Conservation (phyloP, 1,139 yeast species). For the Yamadazyma sp. region DNA sequence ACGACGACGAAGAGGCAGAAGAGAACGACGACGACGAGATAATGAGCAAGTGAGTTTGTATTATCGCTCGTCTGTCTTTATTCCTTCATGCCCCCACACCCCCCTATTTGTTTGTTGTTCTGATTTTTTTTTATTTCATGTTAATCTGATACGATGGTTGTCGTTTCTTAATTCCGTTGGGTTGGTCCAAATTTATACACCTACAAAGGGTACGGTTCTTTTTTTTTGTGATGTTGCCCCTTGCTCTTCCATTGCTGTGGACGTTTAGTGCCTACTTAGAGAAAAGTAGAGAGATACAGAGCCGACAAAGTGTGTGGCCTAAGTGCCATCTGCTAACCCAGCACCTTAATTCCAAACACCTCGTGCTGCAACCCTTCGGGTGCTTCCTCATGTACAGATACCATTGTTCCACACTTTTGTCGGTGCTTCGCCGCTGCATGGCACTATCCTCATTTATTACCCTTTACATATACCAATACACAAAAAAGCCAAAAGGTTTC, state of each 20-base stretch:
- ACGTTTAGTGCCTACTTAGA: too few species aligned
- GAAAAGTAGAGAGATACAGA: too few species aligned
- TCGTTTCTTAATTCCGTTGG: background rate
- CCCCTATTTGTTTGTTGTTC: background rate
- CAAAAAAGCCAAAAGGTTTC: background rate
- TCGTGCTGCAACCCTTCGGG: too few species aligned
- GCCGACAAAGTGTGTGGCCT: too few species aligned
- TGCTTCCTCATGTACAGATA: too few species aligned
- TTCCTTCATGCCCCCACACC: background rate
- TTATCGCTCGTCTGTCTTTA: conserved; percentile 3
- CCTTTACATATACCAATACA: conserved; percentile 1
- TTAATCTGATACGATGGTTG: background rate
- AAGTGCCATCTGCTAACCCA: too few species aligned
- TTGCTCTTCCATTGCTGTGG: too few species aligned
- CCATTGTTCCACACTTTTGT: too few species aligned
- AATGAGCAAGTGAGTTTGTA: conserved; percentile 23
- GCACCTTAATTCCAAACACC: too few species aligned
- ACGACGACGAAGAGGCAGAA: conserved; percentile 59
- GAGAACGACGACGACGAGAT: conserved; percentile 36
- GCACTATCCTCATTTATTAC: background rate
- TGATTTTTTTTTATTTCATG: background rate
- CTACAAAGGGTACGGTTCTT: too few species aligned
- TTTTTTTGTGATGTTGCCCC: too few species aligned
- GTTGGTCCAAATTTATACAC: background rate
- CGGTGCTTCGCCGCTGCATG: too few species aligned